Base-by-base conservation (phyloP, 495 filamentous ascomycete species). In the Penicillium samsonianum region DNA sequence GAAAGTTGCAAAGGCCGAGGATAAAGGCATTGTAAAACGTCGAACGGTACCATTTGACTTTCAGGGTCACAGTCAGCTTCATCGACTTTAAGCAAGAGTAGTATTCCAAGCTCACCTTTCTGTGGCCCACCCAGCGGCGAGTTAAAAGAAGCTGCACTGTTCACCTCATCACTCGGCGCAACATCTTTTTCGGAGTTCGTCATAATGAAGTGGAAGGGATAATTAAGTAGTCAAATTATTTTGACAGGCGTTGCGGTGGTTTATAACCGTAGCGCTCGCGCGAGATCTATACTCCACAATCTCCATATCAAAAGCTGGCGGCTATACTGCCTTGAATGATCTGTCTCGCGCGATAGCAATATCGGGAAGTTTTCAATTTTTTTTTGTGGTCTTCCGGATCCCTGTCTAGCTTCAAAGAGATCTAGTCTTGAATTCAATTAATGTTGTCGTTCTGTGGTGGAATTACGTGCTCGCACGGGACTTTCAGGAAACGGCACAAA, bases 41-140 rank as follows among this genome's bases (percentile, higher is more conserved):
- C 16, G 81, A 82, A 30, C 82, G 80, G 68, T 85, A 82, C 83
- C 83, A 88, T 77, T 80, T 82, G n/a, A 83, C 82, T 83, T 19
- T n/a, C 16, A 5, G 12, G 26, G 14, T 17, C 23, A 31, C 12
- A 1, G 20, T 63, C 17, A 59, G 46, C 9, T 10, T 25, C 14
- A 2, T 22, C 3, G 3, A 19, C 5, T 33, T 30, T 16, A 6
- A 12, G 12, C 16, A 26, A 28, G 0, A 8, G 17, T 3, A n/a
- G 4, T 19, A 9, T 50, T 43, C 0, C 23, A 26, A 26, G 14
- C 61, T 68, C 62, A 75, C 73, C 69, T 67, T 59, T 61, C 12
- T 62, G 47, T 30, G 60, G 53, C 19, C 42, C 48, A 40, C 44
- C 37, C 23, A 28, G 4, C 9, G 49, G 57, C 22, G 35, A 31